These are phyloP conservation scores for Globisporangium emineosum DNA, from an alignment of 352 stramenopile species.

Conservation along the genomic window DNA sequence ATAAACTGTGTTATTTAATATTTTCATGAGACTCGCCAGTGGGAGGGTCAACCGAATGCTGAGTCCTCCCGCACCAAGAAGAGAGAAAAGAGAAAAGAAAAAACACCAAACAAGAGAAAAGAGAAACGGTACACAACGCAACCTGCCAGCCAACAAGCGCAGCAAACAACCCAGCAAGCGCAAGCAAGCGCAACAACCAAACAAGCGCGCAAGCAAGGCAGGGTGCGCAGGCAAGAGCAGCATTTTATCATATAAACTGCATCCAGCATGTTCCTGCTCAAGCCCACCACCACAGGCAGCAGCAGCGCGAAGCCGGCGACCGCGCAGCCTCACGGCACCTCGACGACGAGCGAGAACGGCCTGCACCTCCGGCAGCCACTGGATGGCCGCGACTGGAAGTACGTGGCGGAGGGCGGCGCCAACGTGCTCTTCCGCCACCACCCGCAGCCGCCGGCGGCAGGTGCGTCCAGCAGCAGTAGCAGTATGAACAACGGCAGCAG, in stretches of 20 bases:
- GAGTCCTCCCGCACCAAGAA: no score
- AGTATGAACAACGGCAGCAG: background rate
- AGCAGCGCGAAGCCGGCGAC: background rate
- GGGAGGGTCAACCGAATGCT: no score
- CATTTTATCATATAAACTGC: no score
- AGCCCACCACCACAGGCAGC: constrained; percentile 28
- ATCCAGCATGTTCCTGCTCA: constrained; percentile 47
- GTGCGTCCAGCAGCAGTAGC: background rate
- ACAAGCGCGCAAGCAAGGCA: background rate
- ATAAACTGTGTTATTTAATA: no score
- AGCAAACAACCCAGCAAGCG: background rate
- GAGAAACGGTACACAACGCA: constrained; percentile 8
- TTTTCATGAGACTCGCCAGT: no score
- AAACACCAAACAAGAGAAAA: constrained; percentile 7
- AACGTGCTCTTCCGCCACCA: constrained; percentile 85
- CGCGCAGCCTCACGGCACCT: background rate
- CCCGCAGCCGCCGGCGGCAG: constrained; percentile 10
- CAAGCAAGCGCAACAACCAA: background rate
- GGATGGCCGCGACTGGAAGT: constrained; percentile 73
- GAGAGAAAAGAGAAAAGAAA: background rate
- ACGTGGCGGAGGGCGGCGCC: constrained; percentile 81
- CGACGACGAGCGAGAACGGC: background rate
- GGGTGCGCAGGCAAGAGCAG: no score
- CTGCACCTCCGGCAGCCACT: constrained; percentile 25
- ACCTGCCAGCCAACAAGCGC: background rate